A percentile compares a stretch with the other conserved stretches of the same genome.
Conservation (phyloP, 176 grass and related monocot species). For the Olyra latifolia region DNA sequence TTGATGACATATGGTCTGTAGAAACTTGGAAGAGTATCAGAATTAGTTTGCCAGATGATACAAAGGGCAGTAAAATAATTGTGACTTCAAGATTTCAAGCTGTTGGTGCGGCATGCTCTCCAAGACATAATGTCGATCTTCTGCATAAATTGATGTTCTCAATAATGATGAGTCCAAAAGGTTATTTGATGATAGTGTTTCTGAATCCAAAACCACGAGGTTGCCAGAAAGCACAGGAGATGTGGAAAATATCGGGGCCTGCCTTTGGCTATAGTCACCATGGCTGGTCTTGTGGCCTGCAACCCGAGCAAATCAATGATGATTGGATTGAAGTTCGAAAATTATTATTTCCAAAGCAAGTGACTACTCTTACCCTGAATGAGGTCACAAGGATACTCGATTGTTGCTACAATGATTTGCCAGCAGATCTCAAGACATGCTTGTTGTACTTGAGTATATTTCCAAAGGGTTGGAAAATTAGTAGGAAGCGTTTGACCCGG, state of each 20-base stretch:
- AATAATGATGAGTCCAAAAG: background rate
- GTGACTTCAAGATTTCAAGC: conserved; percentile 30
- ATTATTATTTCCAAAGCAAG: background rate
- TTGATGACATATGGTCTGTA: conserved; percentile 33
- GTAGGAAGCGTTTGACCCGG: background rate
- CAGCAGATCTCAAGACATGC: conserved; percentile 5
- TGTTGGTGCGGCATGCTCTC: background rate
- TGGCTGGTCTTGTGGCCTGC: background rate
- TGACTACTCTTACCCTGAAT: background rate
- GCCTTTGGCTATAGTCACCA: conserved; percentile 19
- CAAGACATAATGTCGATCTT: background rate
- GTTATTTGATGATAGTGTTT: background rate
- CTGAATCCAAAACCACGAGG: background rate
- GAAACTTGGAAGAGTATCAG: conserved; percentile 1
- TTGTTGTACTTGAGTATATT: conserved; percentile 16
- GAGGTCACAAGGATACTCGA: background rate
- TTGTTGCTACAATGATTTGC: conserved; percentile 19
- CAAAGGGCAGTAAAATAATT: background rate
- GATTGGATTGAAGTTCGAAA: background rate
- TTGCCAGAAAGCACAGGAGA: background rate
- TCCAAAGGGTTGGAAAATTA: conserved; percentile 8
- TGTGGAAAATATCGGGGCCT: background rate
- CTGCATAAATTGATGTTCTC: background rate
- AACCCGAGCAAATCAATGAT: background rate
- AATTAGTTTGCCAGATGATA: background rate